Base-by-base conservation (phyloP, 2,329 filamentous ascomycete species). In the Coleophoma cylindrospora region DNA sequence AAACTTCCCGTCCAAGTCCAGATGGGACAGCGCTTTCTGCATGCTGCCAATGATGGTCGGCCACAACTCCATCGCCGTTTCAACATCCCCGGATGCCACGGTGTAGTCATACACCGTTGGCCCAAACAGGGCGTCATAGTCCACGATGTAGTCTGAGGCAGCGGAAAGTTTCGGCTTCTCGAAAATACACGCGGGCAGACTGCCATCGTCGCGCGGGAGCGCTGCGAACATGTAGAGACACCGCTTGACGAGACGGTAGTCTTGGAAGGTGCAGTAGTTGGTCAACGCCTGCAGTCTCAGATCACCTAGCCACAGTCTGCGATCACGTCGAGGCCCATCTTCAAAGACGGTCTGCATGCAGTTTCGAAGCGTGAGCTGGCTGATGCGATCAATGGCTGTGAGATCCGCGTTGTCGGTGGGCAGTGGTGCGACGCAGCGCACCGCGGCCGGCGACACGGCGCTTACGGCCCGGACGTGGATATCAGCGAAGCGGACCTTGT, bases 261-360 rank as follows among this genome's bases (percentile, higher is more conserved):
- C 60, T 41, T 63, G 61, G 44, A 69, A 64, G 1, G 67, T 69
- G 45, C 59, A 62, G 50, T 69, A 69, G 50, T 69, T 68, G 6
- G 66, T 62, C 14, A 68, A 53, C 1, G 66, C 66, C 46, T 70
- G 66, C 12, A 69, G 60, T 13, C 66, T 59, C 5, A 69, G 50
- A 43, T 70, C 67, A 0, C 67, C 67, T n/a, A 64, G 57, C 67
- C 67, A 69, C 10, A 69, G 51, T 14, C 67, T 56, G n/a, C 66
- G 54, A 47, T 69, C 67, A 32, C 67, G 57, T n/a, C 67, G 54
- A 11, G 66, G 67, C 2, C 67, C 66, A 32, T 70, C 67, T 50
- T 70, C 67, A 48, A 68, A 69, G 14, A 69, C 66, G 12, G 66
- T 66, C 49, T 68, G 66, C 67, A 69, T 68, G 50, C 67, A 70